Conservation (phyloP, 2,329 filamentous ascomycete genomes). For the Dothideomycetes sp. region DNA sequence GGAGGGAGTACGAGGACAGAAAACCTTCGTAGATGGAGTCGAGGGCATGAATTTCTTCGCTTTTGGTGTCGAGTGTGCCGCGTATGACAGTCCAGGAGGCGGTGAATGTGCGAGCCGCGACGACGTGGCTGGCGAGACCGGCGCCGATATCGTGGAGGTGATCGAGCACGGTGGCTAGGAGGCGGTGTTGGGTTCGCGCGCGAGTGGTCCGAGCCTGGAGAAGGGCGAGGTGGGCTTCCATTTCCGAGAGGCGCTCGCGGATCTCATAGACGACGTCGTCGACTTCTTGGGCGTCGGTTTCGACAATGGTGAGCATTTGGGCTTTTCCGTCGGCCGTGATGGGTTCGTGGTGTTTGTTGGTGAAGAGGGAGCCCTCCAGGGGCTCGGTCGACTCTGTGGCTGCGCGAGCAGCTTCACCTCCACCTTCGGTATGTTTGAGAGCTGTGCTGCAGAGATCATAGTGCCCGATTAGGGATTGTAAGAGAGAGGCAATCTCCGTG, state of each 20-base stretch:
- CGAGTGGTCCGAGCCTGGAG: constrained; percentile 53
- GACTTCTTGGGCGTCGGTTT: constrained; percentile 55
- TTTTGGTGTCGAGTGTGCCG: constrained; percentile 53
- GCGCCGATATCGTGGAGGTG: constrained; percentile 57
- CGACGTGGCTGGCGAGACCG: constrained; percentile 53
- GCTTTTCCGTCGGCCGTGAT: constrained; percentile 64
- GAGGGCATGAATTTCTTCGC: constrained; percentile 67
- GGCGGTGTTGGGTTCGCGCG: constrained; percentile 43
- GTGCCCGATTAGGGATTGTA: constrained; percentile 72
- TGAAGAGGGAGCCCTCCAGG: constrained; percentile 56
- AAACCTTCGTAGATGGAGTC: constrained; percentile 82
- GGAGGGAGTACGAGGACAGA: constrained; percentile 67
- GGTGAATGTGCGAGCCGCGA: constrained; percentile 53
- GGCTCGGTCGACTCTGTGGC: constrained; percentile 26
- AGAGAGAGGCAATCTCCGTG: constrained; percentile 67
- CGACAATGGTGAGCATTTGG: constrained; percentile 74
- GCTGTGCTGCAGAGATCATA: constrained; percentile 91
- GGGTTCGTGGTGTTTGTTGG: constrained; percentile 37
- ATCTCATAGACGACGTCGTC: constrained; percentile 57
- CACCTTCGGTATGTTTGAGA: constrained; percentile 72
- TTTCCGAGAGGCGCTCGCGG: constrained; percentile 60
- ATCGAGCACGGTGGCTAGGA: constrained; percentile 52
- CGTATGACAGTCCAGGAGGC: constrained; percentile 64
- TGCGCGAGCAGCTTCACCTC: constrained; percentile 34
- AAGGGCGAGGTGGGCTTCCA: constrained; percentile 59